Percentiles rank a stretch among this genome's conserved stretches.
phyloP scores from a whole-genome alignment of 1,284 basidiomycete species.

The Rhodofomes roseus region DNA sequence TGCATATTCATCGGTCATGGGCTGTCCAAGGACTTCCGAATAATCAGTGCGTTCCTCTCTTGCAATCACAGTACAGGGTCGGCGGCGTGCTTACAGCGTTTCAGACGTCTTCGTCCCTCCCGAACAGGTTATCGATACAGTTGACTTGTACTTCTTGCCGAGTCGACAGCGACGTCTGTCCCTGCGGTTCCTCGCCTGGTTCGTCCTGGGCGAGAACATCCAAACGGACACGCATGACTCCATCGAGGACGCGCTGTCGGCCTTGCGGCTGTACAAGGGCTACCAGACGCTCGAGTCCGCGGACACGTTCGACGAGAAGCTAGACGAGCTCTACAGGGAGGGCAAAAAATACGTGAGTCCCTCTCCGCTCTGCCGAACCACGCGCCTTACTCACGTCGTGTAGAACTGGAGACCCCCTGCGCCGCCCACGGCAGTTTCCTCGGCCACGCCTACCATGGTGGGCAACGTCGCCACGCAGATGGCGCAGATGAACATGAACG shows the following conservation, averaged over 20 bases:
- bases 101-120: slow-evolving; percentile 95
- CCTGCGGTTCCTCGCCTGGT: slow-evolving; percentile 94
- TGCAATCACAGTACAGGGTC: neutral
- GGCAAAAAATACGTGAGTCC: slow-evolving; percentile 59
- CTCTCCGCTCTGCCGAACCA: too few relatives aligned
- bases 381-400: neutral
- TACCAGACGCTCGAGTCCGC: slow-evolving; percentile 78
- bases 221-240: slow-evolving; percentile 95
- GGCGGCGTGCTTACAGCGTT: neutral
- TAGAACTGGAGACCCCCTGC: slow-evolving; percentile 21
- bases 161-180: slow-evolving; percentile 85
- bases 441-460: neutral
- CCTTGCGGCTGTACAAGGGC: slow-evolving; percentile 83
- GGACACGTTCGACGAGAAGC: slow-evolving; percentile 80
- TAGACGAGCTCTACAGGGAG: slow-evolving; percentile 80
- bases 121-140: slow-evolving; percentile 94
- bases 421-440: neutral
- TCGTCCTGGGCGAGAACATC: slow-evolving; percentile 86
- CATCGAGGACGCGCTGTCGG: slow-evolving; percentile 92
- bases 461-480: neutral
- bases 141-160: slow-evolving; percentile 88
- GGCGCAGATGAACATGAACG: neutral
- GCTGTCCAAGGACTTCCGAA: slow-evolving; percentile 98
- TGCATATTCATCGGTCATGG: slow-evolving; percentile 99
- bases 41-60: slow-evolving; percentile 73